A percentile compares a stretch with the other conserved stretches of the same genome.
phyloP scores from a whole-genome alignment of 2,329 filamentous ascomycete species.

The Fonsecaea pugnacius region DNA sequence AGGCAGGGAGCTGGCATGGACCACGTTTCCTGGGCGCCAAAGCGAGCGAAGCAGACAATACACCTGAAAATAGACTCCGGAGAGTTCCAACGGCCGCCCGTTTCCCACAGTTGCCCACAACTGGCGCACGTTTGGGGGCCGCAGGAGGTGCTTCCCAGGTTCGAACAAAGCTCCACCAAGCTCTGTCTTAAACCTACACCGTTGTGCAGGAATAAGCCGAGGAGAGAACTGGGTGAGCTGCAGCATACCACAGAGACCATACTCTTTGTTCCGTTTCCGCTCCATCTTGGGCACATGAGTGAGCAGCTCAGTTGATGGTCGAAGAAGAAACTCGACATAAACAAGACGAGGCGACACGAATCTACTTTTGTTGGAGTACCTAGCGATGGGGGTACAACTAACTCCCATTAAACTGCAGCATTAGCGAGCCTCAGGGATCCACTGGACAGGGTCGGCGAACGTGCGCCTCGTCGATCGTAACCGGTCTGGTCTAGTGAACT shows the following conservation, averaged over 20 bases:
- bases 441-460: background rate
- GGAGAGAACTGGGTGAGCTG: background rate
- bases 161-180: background rate
- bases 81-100: background rate
- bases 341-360: background rate
- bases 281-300: background rate
- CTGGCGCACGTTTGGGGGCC: background rate
- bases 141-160: background rate
- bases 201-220: background rate
- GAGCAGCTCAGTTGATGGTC: background rate
- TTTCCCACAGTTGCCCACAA: background rate
- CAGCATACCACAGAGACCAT: background rate
- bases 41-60: background rate
- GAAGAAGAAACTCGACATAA: background rate
- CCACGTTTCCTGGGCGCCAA: background rate
- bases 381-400: background rate
- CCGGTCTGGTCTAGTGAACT: background rate
- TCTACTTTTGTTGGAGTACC: background rate
- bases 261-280: background rate
- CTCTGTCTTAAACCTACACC: background rate
- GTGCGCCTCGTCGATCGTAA: background rate
- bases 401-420: background rate
- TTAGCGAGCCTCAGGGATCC: background rate
- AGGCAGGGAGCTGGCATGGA: background rate
- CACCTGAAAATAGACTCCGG: conserved; percentile 2